Conservation (phyloP, 176 grass and related monocot species). For the Canna indica region DNA sequence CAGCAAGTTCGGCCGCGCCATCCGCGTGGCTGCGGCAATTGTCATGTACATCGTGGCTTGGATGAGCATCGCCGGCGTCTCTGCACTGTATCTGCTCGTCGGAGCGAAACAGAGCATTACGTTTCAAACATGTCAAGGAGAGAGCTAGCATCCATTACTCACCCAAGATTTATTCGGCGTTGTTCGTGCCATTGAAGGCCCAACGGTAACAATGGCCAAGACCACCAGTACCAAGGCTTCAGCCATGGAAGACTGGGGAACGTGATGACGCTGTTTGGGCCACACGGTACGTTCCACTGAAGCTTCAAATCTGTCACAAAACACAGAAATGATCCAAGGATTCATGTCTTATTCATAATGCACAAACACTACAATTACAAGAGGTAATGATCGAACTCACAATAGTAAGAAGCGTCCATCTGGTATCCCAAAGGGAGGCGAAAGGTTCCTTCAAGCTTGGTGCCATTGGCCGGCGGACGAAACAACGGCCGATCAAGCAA, state of each 20-base stretch:
- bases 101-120: neutral
- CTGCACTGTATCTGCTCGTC: slow-evolving; percentile 54
- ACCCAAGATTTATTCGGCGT: slow-evolving; percentile 72
- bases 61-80: slow-evolving; percentile 53
- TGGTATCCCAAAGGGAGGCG: slow-evolving; percentile 96
- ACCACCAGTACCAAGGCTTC: slow-evolving; percentile 99
- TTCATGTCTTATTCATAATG: too few species aligned
- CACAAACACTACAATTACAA: too few species aligned
- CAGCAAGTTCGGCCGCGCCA: slow-evolving; percentile 56
- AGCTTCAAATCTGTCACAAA: slow-evolving; percentile 58
- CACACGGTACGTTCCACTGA: slow-evolving; percentile 81
- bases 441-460: slow-evolving; percentile 64
- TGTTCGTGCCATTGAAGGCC: slow-evolving; percentile 84
- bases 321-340: too few species aligned
- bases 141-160: slow-evolving; percentile 16
- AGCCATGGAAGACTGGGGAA: slow-evolving; percentile 92
- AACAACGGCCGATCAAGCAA: slow-evolving; percentile 86
- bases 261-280: slow-evolving; percentile 90
- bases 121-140: neutral
- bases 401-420: slow-evolving; percentile 96
- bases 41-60: slow-evolving; percentile 63
- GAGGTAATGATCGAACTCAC: slow-evolving; percentile 25
- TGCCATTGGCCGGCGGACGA: slow-evolving; percentile 67
- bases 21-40: slow-evolving; percentile 46
- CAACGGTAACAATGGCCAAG: slow-evolving; percentile 83